These are phyloP conservation scores for Claviceps capensis DNA, from an alignment of 2,329 filamentous ascomycete species.

Conservation along the genomic window DNA sequence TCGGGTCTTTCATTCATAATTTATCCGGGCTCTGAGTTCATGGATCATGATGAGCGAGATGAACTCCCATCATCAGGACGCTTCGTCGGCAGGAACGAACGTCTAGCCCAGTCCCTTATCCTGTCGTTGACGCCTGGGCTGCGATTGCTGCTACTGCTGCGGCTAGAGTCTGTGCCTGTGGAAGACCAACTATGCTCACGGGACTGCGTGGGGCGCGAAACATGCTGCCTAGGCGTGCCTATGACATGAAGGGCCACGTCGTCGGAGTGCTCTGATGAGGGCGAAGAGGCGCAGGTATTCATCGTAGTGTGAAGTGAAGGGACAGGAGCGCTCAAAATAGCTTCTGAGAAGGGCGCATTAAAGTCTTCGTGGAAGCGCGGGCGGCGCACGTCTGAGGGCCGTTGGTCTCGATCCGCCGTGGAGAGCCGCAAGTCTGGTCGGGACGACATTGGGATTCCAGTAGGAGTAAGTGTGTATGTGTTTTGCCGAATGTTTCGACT, in stretches of 20 bases:
- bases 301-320: constrained; percentile 14
- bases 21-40: background rate
- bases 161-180: constrained; percentile 12
- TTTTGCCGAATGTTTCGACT: background rate
- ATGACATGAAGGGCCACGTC: background rate
- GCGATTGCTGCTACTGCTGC: constrained; percentile 7
- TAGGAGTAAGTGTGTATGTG: background rate
- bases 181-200: constrained; percentile 16
- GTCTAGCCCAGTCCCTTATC: constrained; percentile 21
- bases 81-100: constrained; percentile 15
- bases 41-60: background rate
- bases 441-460: constrained; percentile 13
- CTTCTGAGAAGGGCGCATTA: constrained; percentile 24
- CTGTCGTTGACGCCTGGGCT: constrained; percentile 16
- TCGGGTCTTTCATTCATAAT: background rate
- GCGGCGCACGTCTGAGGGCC: constrained; percentile 11
- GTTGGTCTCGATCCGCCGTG: constrained; percentile 1
- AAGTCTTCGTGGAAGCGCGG: constrained; percentile 26
- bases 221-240: background rate
- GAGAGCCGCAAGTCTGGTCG: constrained; percentile 10
- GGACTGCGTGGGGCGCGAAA: background rate
- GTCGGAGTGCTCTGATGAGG: constrained; percentile 2
- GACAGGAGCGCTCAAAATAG: constrained; percentile 17
- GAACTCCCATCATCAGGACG: constrained; percentile 6
- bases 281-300: constrained; percentile 5